Evolutionary conservation across 2,329 filamentous ascomycete species (phyloP), one percentile per base, ranked within the genome.

Genomic region (Paecilomyces dactylethromorphus): DNA sequence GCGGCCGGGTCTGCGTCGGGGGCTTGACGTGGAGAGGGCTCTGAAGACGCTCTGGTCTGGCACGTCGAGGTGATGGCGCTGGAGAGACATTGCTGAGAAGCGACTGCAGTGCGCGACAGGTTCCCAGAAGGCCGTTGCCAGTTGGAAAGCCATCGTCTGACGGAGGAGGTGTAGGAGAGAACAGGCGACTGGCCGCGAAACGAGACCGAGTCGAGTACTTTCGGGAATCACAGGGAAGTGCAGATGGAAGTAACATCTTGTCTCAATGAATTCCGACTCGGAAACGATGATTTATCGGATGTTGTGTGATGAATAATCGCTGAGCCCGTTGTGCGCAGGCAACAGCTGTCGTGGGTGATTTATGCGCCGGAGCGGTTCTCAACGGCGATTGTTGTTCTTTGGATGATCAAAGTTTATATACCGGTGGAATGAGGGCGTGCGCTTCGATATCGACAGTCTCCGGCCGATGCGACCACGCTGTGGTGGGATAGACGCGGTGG

Each of bases 401-500:
- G 21, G 32, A 29, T 24, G 54, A n/a, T 53, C 35, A 64, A 64
- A 71, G 67, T 26, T 58, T 61, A 60, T 55, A 56, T 21, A 66
- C 26, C 22, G 21, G 57, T 54, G 29, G 21, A 56, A 49, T 4
- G 49, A 53, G 31, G 29, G 45, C 24, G 59, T 63, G 70, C 71
- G 70, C 66, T 68, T 68, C 58, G 5, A 57, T 53, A 56, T 62
- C 24, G 59, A 59, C 63, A 51, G 21, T 33, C 39, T 64, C 68
- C 66, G 67, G 63, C 62, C 54, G 22, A 59, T 67, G 67, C 69
- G 65, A 85, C 1, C 88, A 87, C 56, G 88, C 80, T 53, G 82
- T 82, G 32, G 79, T 75, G 10, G 84, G 82, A 57, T 89, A 76
- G 32, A 87, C 79, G 5, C 76, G 74, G 68, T 82, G 81, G 74